These are phyloP conservation scores for Hanseniaspora opuntiae DNA, from an alignment of 805 yeast genomes.

Conservation along the genomic window DNA sequence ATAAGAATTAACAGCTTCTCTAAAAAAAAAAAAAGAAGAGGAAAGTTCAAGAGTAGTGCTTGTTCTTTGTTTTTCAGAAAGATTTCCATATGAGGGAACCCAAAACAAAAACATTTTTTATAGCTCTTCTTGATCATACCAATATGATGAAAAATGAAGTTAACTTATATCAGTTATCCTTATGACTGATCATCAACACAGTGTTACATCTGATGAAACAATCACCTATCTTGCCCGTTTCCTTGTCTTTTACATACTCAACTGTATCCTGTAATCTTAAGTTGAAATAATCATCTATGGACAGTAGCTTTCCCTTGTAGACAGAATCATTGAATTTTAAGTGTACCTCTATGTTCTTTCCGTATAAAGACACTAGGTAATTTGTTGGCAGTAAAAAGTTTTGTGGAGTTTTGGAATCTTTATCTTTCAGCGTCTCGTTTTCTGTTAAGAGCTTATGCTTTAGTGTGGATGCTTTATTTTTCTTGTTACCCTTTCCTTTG, in stretches of 20 bases:
- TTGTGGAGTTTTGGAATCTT: conserved; percentile 28
- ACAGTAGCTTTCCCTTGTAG: conserved; percentile 61
- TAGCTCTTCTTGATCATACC: not conserved
- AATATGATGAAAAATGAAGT: no score
- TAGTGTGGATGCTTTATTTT: not conserved
- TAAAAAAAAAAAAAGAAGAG: not conserved
- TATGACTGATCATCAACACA: conserved; percentile 48
- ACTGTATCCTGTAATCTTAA: conserved; percentile 54
- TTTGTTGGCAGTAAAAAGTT: conserved; percentile 65
- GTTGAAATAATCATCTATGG: conserved; percentile 90
- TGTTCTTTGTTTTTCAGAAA: not conserved
- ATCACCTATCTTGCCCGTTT: conserved; percentile 52
- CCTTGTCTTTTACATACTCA: conserved; percentile 36
- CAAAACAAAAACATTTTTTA: not conserved
- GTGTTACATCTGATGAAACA: conserved; percentile 83
- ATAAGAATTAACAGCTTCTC: not conserved
- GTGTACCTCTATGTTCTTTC: conserved; percentile 57
- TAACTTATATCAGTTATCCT: not conserved
- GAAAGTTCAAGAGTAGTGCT: not conserved
- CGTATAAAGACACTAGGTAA: conserved; percentile 64
- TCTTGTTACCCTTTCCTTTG: not conserved
- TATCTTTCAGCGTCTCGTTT: not conserved
- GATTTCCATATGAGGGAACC: not conserved
- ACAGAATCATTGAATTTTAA: conserved; percentile 85
- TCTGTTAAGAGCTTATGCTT: not conserved